Base-by-base conservation (phyloP, 2,329 filamentous ascomycete species). In the Botryotinia narcissicola region DNA sequence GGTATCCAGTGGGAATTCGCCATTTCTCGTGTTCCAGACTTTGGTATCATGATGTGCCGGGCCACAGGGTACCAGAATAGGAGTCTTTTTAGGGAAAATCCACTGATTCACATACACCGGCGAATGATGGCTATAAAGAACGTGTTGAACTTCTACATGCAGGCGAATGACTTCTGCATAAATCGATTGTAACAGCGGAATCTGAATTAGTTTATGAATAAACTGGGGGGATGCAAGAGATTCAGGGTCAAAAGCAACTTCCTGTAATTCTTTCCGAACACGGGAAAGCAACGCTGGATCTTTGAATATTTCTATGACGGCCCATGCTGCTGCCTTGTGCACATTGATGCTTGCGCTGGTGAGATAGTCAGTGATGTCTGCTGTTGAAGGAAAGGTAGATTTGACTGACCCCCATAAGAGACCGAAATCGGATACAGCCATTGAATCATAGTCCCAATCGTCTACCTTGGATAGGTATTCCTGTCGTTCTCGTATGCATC, bases 11-110 rank as follows among this genome's bases (percentile, higher is more conserved):
- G 80, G 78, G 70, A 81, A 78, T 22, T 76, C 66, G 25, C 76
- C 75, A 54, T 75, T 72, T 0, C 79, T 78, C 9, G 77, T 76
- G 62, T 81, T 81, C 81, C 82, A 83, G 46, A 80, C 77, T 5
- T 63, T 57, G 4, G 66, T 37, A 72, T 83, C 32, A 8, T 42
- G n/a, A n/a, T 69, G 66, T 22, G 66, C 66, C 10, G 42, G 42
- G 14, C 48, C 35, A 57, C 22, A 59, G 16, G 40, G 48, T 18
- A 57, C 35, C 14, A 67, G 14, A 42, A 67, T 67, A 35, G n/a
- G 42, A 29, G 25, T 67, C 20, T 46, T 67, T 14, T 16, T n/a
- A 7, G 63, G 63, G 2, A 67, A 67, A 14, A 44, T 22, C 63
- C 63, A 67, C 6, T 67, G 18, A 22, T 67, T 48, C 12, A 67